Evolutionary conservation across 495 filamentous ascomycete species (phyloP), one percentile per base, ranked within the genome.

Genomic region (Melanomma pulvis-pyrius): DNA sequence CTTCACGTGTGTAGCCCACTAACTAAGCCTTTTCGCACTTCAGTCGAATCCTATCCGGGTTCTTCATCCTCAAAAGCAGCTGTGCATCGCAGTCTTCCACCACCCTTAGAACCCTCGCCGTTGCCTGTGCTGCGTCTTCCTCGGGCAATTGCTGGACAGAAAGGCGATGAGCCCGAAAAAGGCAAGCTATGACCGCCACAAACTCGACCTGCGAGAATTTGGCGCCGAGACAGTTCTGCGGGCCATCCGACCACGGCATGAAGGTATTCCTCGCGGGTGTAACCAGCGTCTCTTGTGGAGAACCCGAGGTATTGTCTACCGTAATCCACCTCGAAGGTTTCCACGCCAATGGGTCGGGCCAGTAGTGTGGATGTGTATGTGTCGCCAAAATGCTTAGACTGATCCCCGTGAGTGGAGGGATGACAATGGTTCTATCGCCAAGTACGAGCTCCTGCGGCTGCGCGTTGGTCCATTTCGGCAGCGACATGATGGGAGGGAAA

Each of bases 331-430:
- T 59, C 3, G 60, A 63, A 9, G 79, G 80, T n/a, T 65, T 57
- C 75, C 75, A 82, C 0, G 28, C 59, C 13, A 74, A 60, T 1
- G 78, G 75, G 19, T 57, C 46, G 7, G 79, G 78, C 83, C 83
- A 86, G 61, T 81, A 79, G 11, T 63, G 54, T 5, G 77, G 74
- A 28, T 79, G 70, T 2, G 74, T 76, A 29, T 84, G 82, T 0
- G 80, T 58, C 2, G 74, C 76, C 25, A 66, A 55, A 13, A 75
- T 41, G 51, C 77, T 78, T 0, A 75, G 56, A 28, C 75, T 74
- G 50, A 81, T 28, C 28, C 67, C 61, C 3, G 77, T 77, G 6
- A 73, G 52, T 11, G 72, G 50, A 0, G 81, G 81, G 13, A 85
- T 67, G 2, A 68, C 24, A 32, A 75, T 55, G 13, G 54, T 64